Evolutionary conservation across 768 basidiomycete species (phyloP), one percentile per base, ranked within the genome.

Genomic region (Trametes meyenii): DNA sequence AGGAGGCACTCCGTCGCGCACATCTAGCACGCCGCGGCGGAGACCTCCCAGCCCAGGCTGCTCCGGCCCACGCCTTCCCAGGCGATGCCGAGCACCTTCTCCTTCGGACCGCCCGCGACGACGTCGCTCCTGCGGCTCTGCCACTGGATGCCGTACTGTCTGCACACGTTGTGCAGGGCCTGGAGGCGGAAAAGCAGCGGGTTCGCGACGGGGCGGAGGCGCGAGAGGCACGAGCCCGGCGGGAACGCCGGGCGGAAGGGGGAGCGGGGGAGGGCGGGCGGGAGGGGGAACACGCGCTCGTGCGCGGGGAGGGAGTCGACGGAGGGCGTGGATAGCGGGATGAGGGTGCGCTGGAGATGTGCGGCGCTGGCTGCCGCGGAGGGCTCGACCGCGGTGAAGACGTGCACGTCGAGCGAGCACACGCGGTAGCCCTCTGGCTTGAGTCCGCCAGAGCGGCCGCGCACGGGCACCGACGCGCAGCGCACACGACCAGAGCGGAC

Each of bases 31-130:
- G 52, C 43, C 5, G 6, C 45, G 5, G 16, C 50, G 21, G 48
- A 45, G 21, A 78, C 77, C 63, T 78, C 78, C 55, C 76, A 76
- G 35, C 62, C 76, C 56, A 87, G 75, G 54, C 74, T 70, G 63
- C 86, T 88, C 61, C 77, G 70, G 4, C 85, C 84, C n/a, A 83
- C 74, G 12, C 85, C 86, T 62, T 87, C 87, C 67, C 83, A 84
- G 38, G 85, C 86, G 60, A 87, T 70, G 33, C 81, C 80, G n/a
- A 82, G 70, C 56, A 88, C 71, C 58, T 82, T 78, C 72, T 88
- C 87, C 70, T 79, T 75, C 40, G 51, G 14, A 13, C 40, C 40
- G 46, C 85, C 86, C 50, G 80, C 82, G 1, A 81, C 81, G 50
- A 86, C 82, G 49, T 84, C 83, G 24, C 77, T 73, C 43, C 74